Conservation (phyloP, 208 protist species). For the Leishmania martiniquensis region DNA sequence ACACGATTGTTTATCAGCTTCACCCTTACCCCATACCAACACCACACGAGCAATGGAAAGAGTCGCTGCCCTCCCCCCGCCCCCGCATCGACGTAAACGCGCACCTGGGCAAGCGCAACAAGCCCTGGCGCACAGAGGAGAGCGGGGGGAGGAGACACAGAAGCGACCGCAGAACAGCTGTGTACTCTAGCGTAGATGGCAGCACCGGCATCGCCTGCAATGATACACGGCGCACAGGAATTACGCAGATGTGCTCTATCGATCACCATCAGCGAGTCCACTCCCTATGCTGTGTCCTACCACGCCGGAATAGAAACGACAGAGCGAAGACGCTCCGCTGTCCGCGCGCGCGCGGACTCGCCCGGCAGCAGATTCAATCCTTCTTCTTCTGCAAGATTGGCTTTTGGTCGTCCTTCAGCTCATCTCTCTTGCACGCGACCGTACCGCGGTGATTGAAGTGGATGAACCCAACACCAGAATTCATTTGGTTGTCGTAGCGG, state of each 20-base stretch:
- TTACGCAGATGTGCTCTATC: too few species aligned
- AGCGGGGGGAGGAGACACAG: background rate
- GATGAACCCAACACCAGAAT: slow-evolving; percentile 76
- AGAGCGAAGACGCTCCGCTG: background rate
- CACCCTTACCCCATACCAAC: background rate
- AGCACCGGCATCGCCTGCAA: background rate
- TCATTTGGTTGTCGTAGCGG: slow-evolving; percentile 69
- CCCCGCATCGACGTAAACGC: background rate
- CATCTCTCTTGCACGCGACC: slow-evolving; percentile 32
- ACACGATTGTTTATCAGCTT: background rate
- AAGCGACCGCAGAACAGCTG: background rate
- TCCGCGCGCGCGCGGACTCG: background rate
- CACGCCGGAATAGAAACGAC: background rate
- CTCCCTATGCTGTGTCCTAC: background rate
- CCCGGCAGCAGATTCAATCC: slow-evolving; percentile 22
- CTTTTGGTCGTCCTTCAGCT: slow-evolving; percentile 42
- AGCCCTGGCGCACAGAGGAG: background rate
- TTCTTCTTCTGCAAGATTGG: slow-evolving; percentile 39
- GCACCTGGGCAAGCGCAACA: background rate
- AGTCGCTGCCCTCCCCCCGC: background rate
- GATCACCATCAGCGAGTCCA: background rate
- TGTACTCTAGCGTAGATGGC: background rate
- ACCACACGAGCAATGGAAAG: background rate
- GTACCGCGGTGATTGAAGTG: slow-evolving; percentile 90
- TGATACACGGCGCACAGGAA: background rate